Conservation (phyloP, 2,329 filamentous ascomycete genomes). For the Penicillium sp. region DNA sequence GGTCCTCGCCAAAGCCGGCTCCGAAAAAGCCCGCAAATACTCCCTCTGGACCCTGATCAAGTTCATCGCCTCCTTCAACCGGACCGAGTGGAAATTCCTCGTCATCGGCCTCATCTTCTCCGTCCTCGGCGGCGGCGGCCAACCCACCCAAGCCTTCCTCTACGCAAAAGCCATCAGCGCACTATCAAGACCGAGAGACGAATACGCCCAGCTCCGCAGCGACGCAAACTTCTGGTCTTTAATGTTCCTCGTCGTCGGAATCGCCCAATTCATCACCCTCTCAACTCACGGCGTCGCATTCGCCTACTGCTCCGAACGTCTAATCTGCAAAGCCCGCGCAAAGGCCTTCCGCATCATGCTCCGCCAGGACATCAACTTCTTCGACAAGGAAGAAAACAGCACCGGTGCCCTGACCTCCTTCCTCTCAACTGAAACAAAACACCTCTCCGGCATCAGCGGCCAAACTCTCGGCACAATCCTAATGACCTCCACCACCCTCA, state of each 20-base stretch:
- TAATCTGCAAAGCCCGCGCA: constrained; percentile 82
- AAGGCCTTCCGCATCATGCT: constrained; percentile 84
- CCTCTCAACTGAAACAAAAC: constrained; percentile 85
- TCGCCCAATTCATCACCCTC: constrained; percentile 73
- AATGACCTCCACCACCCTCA: constrained; percentile 77
- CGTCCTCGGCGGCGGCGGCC: constrained; percentile 77
- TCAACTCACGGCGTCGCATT: constrained; percentile 72
- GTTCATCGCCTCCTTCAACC: constrained; percentile 81
- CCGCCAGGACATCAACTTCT: constrained; percentile 90
- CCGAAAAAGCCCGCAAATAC: constrained; percentile 62
- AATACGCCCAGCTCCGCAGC: constrained; percentile 63
- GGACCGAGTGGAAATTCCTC: constrained; percentile 72
- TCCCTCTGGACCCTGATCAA: constrained; percentile 76
- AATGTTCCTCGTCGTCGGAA: constrained; percentile 85
- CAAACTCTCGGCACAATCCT: constrained; percentile 85
- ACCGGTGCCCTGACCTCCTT: constrained; percentile 87
- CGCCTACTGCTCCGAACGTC: constrained; percentile 81
- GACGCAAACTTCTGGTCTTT: constrained; percentile 83
- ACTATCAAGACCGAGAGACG: constrained; percentile 61
- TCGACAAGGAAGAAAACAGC: constrained; percentile 86
- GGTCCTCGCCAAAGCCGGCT: constrained; percentile 61
- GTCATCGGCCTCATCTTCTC: constrained; percentile 72
- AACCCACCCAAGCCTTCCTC: constrained; percentile 77
- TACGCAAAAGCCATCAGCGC: constrained; percentile 86
- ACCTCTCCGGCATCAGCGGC: constrained; percentile 85